These are phyloP conservation scores for Cardamine resedifolia DNA, from an alignment of 345 rosid species.

Conservation along the genomic window DNA sequence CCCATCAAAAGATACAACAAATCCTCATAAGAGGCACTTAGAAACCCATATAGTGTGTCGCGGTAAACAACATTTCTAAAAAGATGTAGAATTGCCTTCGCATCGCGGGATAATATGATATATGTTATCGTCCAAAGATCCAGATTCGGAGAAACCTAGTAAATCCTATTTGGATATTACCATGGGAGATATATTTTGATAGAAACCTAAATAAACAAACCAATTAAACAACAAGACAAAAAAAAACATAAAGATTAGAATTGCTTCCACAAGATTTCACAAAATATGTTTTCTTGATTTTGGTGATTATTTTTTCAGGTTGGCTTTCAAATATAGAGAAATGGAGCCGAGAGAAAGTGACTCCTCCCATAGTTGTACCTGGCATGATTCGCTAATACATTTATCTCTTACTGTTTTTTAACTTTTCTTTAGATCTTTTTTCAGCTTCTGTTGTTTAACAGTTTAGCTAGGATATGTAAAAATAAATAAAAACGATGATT, in stretches of 20 bases:
- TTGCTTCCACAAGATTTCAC: neutral
- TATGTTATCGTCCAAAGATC: too few species aligned
- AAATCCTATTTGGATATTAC: too few species aligned
- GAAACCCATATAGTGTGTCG: too few species aligned
- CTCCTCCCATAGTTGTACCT: conserved; percentile 48
- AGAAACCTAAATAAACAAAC: neutral
- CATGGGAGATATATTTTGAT: too few species aligned
- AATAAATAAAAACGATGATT: neutral
- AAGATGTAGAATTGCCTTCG: too few species aligned
- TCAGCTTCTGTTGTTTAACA: neutral
- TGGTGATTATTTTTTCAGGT: conserved; percentile 39
- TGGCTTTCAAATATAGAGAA: conserved; percentile 56
- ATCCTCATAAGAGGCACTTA: neutral
- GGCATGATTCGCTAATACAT: conserved; percentile 39
- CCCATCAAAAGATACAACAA: neutral
- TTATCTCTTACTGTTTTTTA: neutral
- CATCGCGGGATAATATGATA: too few species aligned
- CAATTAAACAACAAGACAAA: neutral
- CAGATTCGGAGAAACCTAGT: too few species aligned
- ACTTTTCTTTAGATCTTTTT: conserved; percentile 4
- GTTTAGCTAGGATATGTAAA: conserved; percentile 16
- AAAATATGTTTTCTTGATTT: neutral
- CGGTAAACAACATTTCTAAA: too few species aligned
- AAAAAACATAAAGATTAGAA: neutral
- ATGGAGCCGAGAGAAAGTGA: conserved; percentile 51